phyloP scores from a whole-genome alignment of 768 basidiomycete species.

The Scleroderma bovista region DNA sequence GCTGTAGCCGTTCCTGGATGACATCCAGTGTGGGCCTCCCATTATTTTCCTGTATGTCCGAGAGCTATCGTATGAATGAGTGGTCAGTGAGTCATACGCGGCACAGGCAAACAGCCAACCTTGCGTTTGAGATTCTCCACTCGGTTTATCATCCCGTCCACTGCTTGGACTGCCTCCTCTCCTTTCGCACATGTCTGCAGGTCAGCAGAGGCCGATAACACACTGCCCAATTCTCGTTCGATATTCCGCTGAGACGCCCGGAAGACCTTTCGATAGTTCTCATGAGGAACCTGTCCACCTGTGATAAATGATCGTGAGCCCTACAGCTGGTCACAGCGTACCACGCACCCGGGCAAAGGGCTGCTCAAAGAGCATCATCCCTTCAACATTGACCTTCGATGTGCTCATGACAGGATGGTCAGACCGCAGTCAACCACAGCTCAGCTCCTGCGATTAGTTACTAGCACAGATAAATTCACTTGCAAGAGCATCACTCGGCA shows the following conservation, averaged over 20 bases:
- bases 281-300: constrained; percentile 71
- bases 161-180: constrained; percentile 49
- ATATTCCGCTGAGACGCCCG: constrained; percentile 75
- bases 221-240: constrained; percentile 67
- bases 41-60: constrained; percentile 42
- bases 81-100: constrained; percentile 5
- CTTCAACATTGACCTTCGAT: constrained; percentile 62
- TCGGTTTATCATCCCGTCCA: constrained; percentile 73
- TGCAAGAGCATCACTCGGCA: background rate
- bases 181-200: constrained; percentile 45
- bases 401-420: constrained; percentile 23
- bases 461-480: background rate
- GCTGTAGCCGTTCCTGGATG: constrained; percentile 68
- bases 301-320: constrained; percentile 8
- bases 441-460: background rate
- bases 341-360: constrained; percentile 62
- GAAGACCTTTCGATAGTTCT: constrained; percentile 86
- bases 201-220: constrained; percentile 55
- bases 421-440: constrained; percentile 1
- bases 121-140: constrained; percentile 84
- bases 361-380: constrained; percentile 77
- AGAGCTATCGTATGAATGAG: constrained; percentile 34
- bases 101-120: constrained; percentile 37
- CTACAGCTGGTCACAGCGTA: background rate
- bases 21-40: constrained; percentile 61